phyloP scores from a whole-genome alignment of 108 stramenopile species.

The Phaeodactylum tricornutum region DNA sequence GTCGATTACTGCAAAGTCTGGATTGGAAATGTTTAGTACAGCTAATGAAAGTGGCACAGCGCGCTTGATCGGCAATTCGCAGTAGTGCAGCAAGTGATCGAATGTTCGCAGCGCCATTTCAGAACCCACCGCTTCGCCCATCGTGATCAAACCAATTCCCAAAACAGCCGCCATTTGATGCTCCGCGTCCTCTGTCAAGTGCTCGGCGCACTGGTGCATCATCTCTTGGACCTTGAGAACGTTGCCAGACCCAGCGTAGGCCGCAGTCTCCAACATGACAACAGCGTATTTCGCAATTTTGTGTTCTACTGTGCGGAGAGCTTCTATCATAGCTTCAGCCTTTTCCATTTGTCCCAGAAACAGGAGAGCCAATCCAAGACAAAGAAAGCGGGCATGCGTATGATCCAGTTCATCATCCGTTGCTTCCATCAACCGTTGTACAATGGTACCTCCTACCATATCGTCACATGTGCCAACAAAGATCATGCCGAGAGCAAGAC shows the following conservation, averaged over 20 bases:
- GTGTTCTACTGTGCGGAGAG: constrained; percentile 92
- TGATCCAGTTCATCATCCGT: constrained; percentile 95
- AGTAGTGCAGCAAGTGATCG: constrained; percentile 99
- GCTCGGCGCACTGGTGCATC: constrained; percentile 97
- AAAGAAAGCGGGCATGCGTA: constrained; percentile 85
- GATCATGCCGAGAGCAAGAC: constrained; percentile 92
- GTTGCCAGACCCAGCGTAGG: constrained; percentile 97
- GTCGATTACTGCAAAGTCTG: constrained; percentile 96
- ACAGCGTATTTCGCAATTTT: constrained; percentile 89
- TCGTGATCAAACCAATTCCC: constrained; percentile 93
- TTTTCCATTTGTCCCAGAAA: constrained; percentile 94
- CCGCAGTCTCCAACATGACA: constrained; percentile 87
- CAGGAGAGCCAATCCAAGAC: constrained; percentile 92
- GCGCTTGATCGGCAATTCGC: constrained; percentile 94
- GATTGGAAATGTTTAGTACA: constrained; percentile 88
- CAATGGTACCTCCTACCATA: constrained; percentile 84
- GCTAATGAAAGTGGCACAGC: constrained; percentile 96
- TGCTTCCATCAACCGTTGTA: constrained; percentile 96
- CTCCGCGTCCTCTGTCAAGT: constrained; percentile 88
- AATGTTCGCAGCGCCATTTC: constrained; percentile 97
- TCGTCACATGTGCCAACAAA: constrained; percentile 95
- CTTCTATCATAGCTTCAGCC: constrained; percentile 96
- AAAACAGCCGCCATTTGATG: constrained; percentile 93
- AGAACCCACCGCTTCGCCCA: constrained; percentile 96
- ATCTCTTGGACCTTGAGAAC: constrained; percentile 96